Percentiles rank a stretch among this genome's conserved stretches.
Conservation (phyloP, 2,329 filamentous ascomycete genomes). For the Penicillium sp. region DNA sequence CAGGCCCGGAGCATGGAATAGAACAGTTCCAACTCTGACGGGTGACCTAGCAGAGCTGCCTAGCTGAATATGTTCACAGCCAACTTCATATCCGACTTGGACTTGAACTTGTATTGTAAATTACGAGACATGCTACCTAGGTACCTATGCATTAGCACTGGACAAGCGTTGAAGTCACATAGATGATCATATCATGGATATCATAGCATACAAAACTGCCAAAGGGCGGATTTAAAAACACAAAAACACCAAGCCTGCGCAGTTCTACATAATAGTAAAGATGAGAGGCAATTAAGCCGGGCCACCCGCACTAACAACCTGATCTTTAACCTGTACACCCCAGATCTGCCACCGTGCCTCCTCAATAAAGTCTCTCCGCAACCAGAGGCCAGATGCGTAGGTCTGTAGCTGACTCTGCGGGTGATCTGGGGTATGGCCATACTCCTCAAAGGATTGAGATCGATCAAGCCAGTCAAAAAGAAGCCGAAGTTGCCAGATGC, state of each 20-base stretch:
- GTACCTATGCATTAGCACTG: too few relatives aligned
- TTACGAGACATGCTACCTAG: too few relatives aligned
- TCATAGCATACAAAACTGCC: slow-evolving; percentile 13
- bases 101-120: too few relatives aligned
- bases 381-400: slow-evolving; percentile 31
- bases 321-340: slow-evolving; percentile 34
- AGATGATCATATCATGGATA: slow-evolving; percentile 15
- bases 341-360: slow-evolving; percentile 40
- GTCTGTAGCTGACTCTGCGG: slow-evolving; percentile 2
- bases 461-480: slow-evolving; percentile 63
- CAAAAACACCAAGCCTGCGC: too few relatives aligned
- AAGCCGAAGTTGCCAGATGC: slow-evolving; percentile 56
- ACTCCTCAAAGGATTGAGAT: slow-evolving; percentile 12
- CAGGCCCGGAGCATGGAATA: too few relatives aligned
- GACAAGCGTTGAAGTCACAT: neutral
- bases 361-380: slow-evolving; percentile 38
- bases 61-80: too few relatives aligned
- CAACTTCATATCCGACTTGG: too few relatives aligned
- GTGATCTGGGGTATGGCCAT: slow-evolving; percentile 1
- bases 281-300: slow-evolving; percentile 2
- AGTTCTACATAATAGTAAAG: too few relatives aligned
- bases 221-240: neutral
- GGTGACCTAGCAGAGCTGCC: too few relatives aligned
- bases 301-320: neutral
- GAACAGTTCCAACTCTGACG: too few relatives aligned